Evolutionary conservation across 2,329 filamentous ascomycete genomes (phyloP).

Genomic region (Fusarium brevicatenulatum): DNA sequence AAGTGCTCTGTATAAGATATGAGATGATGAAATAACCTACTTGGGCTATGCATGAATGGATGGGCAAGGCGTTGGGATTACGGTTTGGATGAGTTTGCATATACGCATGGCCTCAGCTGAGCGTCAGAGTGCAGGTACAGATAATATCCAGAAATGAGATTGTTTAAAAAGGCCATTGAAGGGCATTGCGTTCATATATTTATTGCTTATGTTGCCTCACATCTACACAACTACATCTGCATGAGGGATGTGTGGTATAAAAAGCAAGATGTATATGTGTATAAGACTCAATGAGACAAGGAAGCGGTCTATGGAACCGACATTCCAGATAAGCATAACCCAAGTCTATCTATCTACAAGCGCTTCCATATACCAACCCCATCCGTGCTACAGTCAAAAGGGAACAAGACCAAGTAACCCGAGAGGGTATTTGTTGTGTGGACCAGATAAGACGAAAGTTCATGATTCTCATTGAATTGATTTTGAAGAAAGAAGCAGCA

Average conservation of each 20-base stretch:
- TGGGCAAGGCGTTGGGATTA: slow-evolving; percentile 16
- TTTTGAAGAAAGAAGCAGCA: slow-evolving; percentile 36
- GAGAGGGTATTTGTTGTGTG: slow-evolving; percentile 9
- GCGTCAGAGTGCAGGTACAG: background rate
- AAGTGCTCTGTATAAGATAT: background rate
- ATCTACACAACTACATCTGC: slow-evolving; percentile 24
- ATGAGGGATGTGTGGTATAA: slow-evolving; percentile 30
- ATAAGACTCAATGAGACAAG: slow-evolving; percentile 25
- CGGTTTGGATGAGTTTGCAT: background rate
- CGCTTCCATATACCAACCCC: slow-evolving; percentile 3
- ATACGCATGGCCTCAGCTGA: background rate
- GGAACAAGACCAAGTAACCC: slow-evolving; percentile 9
- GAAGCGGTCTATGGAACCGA: slow-evolving; percentile 8
- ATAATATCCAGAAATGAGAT: background rate
- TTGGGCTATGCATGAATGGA: slow-evolving; percentile 1
- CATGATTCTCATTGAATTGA: slow-evolving; percentile 46
- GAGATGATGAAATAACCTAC: slow-evolving; percentile 13
- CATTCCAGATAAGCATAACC: slow-evolving; percentile 17
- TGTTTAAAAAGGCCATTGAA: background rate
- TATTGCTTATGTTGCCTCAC: background rate
- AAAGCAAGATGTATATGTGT: slow-evolving; percentile 29
- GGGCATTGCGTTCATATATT: background rate
- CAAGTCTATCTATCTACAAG: slow-evolving; percentile 38
- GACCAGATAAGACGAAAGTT: slow-evolving; percentile 40
- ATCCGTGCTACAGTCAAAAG: slow-evolving; percentile 7